These are phyloP conservation scores for Erysimum cheiri DNA, from an alignment of 441 rosid species.

Conservation along the genomic window DNA sequence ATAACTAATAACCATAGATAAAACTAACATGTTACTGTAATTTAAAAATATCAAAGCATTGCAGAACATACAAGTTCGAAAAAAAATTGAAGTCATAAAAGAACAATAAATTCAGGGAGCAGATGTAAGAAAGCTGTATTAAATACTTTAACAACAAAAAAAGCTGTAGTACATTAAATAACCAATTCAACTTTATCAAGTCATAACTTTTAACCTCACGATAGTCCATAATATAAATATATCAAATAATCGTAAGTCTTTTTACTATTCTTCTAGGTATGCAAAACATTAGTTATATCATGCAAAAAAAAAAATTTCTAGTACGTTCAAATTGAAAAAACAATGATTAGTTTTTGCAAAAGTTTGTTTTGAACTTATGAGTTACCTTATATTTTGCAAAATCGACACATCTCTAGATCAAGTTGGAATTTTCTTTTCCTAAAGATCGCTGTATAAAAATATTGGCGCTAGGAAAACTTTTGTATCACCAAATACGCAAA, in stretches of 20 bases:
- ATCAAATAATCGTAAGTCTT: not conserved
- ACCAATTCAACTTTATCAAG: slow-evolving; percentile 1
- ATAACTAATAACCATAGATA: too few species aligned
- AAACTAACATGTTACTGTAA: too few species aligned
- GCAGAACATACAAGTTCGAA: too few species aligned
- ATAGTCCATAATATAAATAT: not conserved
- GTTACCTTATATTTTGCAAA: not conserved
- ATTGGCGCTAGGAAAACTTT: not conserved
- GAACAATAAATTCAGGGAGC: slow-evolving; percentile 10
- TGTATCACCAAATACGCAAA: not conserved
- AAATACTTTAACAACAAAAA: not conserved
- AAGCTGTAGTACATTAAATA: not conserved
- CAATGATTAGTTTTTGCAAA: not conserved
- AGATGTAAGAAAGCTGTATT: not conserved
- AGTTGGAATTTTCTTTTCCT: not conserved
- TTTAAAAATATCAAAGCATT: too few species aligned
- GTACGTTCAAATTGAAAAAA: not conserved
- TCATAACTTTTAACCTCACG: not conserved
- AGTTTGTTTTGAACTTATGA: not conserved
- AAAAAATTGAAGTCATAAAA: not conserved
- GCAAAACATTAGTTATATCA: slow-evolving; percentile 6
- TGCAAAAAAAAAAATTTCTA: slow-evolving; percentile 1
- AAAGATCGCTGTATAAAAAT: not conserved
- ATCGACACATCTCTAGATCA: not conserved
- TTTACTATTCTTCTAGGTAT: slow-evolving; percentile 19